A percentile compares a stretch with the other conserved stretches of the same genome.
phyloP scores from a whole-genome alignment of 495 filamentous ascomycete species.

The Aspergillus olivimuriae region DNA sequence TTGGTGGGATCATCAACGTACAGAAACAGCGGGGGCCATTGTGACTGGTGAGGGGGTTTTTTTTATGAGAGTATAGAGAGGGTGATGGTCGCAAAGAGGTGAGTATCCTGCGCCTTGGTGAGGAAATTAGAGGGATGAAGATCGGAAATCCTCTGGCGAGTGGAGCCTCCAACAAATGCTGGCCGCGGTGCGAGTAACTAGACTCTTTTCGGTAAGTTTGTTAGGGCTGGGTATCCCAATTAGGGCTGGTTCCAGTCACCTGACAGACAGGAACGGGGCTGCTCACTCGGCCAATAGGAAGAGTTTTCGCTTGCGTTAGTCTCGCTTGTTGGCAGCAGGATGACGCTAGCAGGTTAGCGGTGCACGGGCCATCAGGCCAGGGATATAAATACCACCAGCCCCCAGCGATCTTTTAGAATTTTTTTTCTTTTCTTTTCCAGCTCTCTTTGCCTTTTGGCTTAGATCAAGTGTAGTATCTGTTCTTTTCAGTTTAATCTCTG shows the following conservation, averaged over 20 bases:
- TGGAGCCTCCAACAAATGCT: conserved; percentile 22
- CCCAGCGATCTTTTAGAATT: conserved; percentile 19
- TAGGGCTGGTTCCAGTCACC: conserved; percentile 5
- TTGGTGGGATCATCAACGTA: conserved; percentile 57
- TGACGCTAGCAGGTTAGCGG: conserved; percentile 13
- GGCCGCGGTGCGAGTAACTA: conserved; percentile 22
- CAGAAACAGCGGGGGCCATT: conserved; percentile 52
- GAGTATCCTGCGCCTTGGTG: conserved; percentile 50
- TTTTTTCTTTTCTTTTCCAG: conserved; percentile 47
- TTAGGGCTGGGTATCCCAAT: conserved; percentile 20
- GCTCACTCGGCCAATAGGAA: conserved; percentile 6
- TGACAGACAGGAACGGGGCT: neutral
- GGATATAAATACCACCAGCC: conserved; percentile 26
- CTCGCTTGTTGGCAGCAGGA: conserved; percentile 18
- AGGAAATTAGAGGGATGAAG: conserved; percentile 23
- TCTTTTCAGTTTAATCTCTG: conserved; percentile 96
- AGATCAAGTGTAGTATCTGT: conserved; percentile 99
- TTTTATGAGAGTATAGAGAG: conserved; percentile 18
- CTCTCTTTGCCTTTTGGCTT: conserved; percentile 55
- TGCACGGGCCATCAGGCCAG: conserved; percentile 8
- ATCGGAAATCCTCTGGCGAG: conserved; percentile 14
- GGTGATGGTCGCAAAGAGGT: conserved; percentile 51
- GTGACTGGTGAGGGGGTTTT: conserved; percentile 24
- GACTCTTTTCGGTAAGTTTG: conserved; percentile 14
- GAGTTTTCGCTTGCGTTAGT: neutral